A percentile compares a stretch with the other conserved stretches of the same genome.
Evolutionary conservation across 129 eudicot species (phyloP).

Genomic region (Pulicaria dysenterica): DNA sequence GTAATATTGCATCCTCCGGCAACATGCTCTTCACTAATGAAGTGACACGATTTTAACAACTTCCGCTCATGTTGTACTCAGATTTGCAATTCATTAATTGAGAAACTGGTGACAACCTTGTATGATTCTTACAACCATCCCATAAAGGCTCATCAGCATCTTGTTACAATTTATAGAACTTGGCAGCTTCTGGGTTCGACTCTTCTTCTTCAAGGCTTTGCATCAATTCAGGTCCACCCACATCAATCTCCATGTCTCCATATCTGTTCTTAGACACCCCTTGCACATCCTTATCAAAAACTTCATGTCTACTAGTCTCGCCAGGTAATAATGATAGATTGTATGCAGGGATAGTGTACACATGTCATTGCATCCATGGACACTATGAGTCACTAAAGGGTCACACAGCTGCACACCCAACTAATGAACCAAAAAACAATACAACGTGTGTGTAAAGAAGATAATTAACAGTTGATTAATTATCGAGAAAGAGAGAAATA

Average conservation of each 20-base stretch:
- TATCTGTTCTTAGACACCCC: background rate
- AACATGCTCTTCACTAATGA: background rate
- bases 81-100: conserved; percentile 3
- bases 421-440: too few relatives aligned
- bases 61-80: conserved; percentile 1
- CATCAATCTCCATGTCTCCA: background rate
- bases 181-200: background rate
- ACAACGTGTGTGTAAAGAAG: too few relatives aligned
- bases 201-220: background rate
- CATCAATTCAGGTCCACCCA: background rate
- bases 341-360: too few relatives aligned
- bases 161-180: background rate
- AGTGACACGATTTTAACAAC: background rate
- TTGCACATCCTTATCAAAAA: background rate
- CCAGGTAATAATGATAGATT: background rate
- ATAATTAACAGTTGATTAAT: too few relatives aligned
- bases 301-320: background rate
- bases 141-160: background rate
- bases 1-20: too few relatives aligned
- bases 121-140: background rate
- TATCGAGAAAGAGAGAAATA: too few relatives aligned
- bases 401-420: too few relatives aligned
- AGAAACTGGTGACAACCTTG: background rate
- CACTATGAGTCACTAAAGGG: too few relatives aligned
- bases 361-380: too few relatives aligned